A percentile compares a stretch with the other conserved stretches of the same genome.
phyloP scores from a whole-genome alignment of 257 asterid genomes.

The Solanum pennellii region DNA sequence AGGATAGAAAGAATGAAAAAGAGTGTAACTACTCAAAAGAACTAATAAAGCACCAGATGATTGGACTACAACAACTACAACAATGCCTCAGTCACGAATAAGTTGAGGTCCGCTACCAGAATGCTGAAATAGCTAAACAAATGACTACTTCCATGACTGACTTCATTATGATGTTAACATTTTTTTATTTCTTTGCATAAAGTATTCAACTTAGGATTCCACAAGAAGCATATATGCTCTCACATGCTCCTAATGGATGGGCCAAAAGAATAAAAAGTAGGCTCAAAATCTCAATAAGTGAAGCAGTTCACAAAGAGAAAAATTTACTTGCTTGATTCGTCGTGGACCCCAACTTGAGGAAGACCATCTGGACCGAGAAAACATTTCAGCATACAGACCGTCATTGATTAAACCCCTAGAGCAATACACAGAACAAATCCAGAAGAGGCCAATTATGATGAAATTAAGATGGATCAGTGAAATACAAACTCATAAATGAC shows the following conservation, averaged over 20 bases:
- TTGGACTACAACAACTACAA: too few species aligned
- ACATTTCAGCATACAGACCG: slow-evolving; percentile 72
- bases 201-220: too few species aligned
- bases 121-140: too few species aligned
- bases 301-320: neutral
- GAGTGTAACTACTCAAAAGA: too few species aligned
- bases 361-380: slow-evolving; percentile 81
- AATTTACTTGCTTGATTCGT: slow-evolving; percentile 65
- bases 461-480: neutral
- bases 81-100: too few species aligned
- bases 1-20: neutral
- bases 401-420: slow-evolving; percentile 82
- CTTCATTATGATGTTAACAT: too few species aligned
- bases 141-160: too few species aligned
- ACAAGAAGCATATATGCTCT: too few species aligned
- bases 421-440: neutral
- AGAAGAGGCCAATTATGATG: neutral
- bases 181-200: too few species aligned
- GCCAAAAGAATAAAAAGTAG: neutral
- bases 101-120: too few species aligned
- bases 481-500: neutral
- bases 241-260: too few species aligned
- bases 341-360: slow-evolving; percentile 94
- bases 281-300: neutral
- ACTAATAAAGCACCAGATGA: too few species aligned